A percentile compares a stretch with the other conserved stretches of the same genome.
These are phyloP conservation scores for Liquidambar formosana DNA, from an alignment of 164 flowering plant genomes.

Conservation along the genomic window DNA sequence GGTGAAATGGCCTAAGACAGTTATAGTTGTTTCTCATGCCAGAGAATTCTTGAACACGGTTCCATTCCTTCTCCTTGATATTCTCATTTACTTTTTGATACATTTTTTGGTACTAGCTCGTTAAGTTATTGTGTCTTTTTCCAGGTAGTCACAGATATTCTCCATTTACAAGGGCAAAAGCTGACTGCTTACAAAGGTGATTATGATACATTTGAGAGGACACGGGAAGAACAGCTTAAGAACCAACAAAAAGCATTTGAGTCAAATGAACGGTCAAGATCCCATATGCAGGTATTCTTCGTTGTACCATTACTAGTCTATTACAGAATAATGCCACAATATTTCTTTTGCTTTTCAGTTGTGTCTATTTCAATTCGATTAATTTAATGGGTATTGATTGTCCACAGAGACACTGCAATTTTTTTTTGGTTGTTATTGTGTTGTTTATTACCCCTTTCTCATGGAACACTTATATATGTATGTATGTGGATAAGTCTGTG, in stretches of 20 bases:
- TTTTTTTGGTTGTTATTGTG: neutral
- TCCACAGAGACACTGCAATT: neutral
- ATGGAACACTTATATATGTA: neutral
- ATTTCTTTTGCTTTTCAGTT: neutral
- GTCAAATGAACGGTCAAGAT: slow-evolving; percentile 73
- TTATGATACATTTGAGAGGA: slow-evolving; percentile 94
- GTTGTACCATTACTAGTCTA: neutral
- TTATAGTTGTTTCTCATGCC: slow-evolving; percentile 98
- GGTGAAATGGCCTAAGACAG: slow-evolving; percentile 94
- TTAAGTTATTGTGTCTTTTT: neutral
- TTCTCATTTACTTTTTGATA: neutral
- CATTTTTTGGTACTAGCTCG: neutral
- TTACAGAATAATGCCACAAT: neutral
- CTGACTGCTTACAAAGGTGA: slow-evolving; percentile 76
- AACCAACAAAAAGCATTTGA: slow-evolving; percentile 92
- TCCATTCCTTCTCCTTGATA: slow-evolving; percentile 8
- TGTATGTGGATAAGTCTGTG: too few species aligned
- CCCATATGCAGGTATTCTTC: slow-evolving; percentile 89
- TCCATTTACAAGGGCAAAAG: slow-evolving; percentile 88
- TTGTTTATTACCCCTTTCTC: neutral
- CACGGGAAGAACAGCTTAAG: slow-evolving; percentile 80
- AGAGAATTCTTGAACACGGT: slow-evolving; percentile 98
- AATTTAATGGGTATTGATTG: neutral
- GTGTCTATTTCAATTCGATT: neutral
- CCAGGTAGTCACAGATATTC: slow-evolving; percentile 97